phyloP scores from a whole-genome alignment of 441 rosid genomes.

The Sinapis alba region DNA sequence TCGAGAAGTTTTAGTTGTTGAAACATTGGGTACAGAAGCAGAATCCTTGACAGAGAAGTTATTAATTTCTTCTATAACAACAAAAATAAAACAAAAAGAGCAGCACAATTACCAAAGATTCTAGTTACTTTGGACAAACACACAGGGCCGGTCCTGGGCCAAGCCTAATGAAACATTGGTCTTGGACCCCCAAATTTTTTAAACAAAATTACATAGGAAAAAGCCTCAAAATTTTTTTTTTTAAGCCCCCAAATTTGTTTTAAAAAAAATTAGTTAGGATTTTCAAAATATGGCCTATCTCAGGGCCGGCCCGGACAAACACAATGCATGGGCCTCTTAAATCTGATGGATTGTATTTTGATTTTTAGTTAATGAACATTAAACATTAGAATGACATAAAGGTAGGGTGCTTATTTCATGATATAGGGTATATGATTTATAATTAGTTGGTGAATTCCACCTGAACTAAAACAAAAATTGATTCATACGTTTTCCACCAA shows the following conservation, averaged over 20 bases:
- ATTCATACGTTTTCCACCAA: conserved; percentile 5
- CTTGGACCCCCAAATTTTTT: no score
- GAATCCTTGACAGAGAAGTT: conserved; percentile 44
- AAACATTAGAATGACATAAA: conserved; percentile 37
- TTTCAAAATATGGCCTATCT: no score
- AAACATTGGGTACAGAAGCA: conserved; percentile 37
- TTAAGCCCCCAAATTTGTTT: no score
- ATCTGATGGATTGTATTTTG: conserved; percentile 19
- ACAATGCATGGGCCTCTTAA: conserved; percentile 37
- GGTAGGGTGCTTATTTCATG: conserved; percentile 16
- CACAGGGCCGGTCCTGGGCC: no score
- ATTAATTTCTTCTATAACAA: conserved; percentile 29
- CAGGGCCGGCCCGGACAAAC: no score
- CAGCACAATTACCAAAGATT: conserved; percentile 43
- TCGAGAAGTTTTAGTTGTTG: conserved; percentile 29
- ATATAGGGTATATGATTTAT: not conserved
- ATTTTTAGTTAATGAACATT: conserved; percentile 10
- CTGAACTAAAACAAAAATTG: not conserved
- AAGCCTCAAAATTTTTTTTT: no score
- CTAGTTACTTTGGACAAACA: conserved; percentile 38
- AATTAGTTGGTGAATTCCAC: not conserved
- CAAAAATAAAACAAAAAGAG: conserved; percentile 20
- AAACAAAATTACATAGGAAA: no score
- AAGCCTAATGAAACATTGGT: no score
- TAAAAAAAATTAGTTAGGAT: no score